Evolutionary conservation across 257 asterid genomes (phyloP), one percentile per base, ranked within the genome.

Genomic region (Solanum clarkiae): DNA sequence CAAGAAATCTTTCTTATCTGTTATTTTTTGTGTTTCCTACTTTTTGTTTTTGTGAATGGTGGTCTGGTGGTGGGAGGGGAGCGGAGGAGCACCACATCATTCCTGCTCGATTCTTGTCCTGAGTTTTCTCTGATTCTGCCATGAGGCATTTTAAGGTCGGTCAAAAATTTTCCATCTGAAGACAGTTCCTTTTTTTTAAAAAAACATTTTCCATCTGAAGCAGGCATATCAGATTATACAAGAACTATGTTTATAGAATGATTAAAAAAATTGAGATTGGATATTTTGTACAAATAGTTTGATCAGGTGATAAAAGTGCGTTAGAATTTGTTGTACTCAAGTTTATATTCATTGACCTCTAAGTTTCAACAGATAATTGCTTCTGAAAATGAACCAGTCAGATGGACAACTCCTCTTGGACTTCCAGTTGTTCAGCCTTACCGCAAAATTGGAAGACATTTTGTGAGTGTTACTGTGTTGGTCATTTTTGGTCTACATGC

Each of bases 391-490:
- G 92, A 94, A 86, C 92, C 99, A 14, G 99, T 97, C 90, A 83
- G 87, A 62, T 97, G 99, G 99, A 95, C 95, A 84, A 97, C 98
- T 90, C 99, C 98, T 68, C 97, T 97, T 66, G 99, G 99, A 83
- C 98, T 97, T 84, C 99, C 99, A 40, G 99, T 97, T 84, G 99
- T 97, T 89, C 99, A 97, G 92, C 99, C 99, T 80, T 97, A 97
- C 88, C 97, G 93, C 84, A 88, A 88, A 87, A 15, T 86, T 82
- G 94, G 94, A 91, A 90, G 92, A 85, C 97, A 90, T 87, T 88
- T 93, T 80, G 98, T 95, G 84, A 92, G 98, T 87, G 45, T 84
- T 70, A 42, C 54, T 24, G 44, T 22, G 55, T 20, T 75, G 16
- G 62, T 47, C 3, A 13, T 59, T 84, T 68, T 26, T 86, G 65